Evolutionary conservation across 352 stramenopile species (phyloP).

Genomic region (Phytophthora cryptogea): DNA sequence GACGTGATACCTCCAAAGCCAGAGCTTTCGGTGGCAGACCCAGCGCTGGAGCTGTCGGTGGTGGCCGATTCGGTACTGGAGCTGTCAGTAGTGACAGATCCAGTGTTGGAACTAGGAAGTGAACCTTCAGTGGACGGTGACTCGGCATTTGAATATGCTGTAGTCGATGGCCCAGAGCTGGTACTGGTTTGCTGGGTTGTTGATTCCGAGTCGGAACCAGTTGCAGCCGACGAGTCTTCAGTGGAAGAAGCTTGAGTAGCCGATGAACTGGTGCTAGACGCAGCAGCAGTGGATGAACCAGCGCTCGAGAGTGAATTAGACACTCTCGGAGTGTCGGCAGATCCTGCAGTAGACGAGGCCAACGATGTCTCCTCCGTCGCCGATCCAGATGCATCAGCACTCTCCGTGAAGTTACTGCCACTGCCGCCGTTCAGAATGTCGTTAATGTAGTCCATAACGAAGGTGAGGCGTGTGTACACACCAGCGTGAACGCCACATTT

Average conservation of each 20-base stretch:
- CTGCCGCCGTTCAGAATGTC: slow-evolving; percentile 25
- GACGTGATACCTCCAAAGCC: not conserved
- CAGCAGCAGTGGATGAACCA: slow-evolving; percentile 14
- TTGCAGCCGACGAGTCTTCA: not conserved
- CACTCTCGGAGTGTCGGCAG: slow-evolving; percentile 9
- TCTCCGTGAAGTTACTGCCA: slow-evolving; percentile 24
- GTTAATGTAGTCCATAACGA: slow-evolving; percentile 53
- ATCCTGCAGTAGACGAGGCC: slow-evolving; percentile 18
- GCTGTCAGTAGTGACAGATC: slow-evolving; percentile 1
- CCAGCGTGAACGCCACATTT: slow-evolving; percentile 51
- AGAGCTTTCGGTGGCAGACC: slow-evolving; percentile 7
- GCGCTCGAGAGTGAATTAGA: slow-evolving; percentile 14
- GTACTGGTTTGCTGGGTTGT: slow-evolving; percentile 1
- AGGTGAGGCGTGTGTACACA: slow-evolving; percentile 59
- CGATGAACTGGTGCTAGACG: slow-evolving; percentile 10
- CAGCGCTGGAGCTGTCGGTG: not conserved
- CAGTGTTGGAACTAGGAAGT: not conserved
- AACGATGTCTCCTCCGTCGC: slow-evolving; percentile 15
- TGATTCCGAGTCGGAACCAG: slow-evolving; percentile 3
- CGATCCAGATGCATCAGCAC: slow-evolving; percentile 14
- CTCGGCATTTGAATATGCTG: not conserved
- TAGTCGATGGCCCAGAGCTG: slow-evolving; percentile 2
- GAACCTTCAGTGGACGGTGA: not conserved
- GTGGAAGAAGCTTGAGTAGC: slow-evolving; percentile 2
- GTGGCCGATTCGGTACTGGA: slow-evolving; percentile 5